Base-by-base conservation (phyloP, 129 eudicot genomes). In the Saussurea involucrata region DNA sequence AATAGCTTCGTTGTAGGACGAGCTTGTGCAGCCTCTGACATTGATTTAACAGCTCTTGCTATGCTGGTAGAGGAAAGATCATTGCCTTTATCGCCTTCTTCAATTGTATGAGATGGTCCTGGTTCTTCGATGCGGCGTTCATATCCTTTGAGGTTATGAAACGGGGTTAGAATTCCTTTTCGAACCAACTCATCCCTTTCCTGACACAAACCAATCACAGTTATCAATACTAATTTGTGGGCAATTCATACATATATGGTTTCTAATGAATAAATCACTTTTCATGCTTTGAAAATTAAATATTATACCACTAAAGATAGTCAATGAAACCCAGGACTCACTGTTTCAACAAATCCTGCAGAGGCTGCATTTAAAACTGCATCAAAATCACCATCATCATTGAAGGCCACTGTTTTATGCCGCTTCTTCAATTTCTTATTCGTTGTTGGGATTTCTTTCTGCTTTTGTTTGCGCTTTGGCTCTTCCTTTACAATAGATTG, bases 311-410 rank as follows among this genome's bases (percentile, higher is more conserved):
- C 61, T 69, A 71, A 13, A 60, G 8, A 37, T 12, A 13, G 11
- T 40, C 63, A 71, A 44, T 13, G 24, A 67, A 28, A 37, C 36
- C 80, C 69, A 25, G 80, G 27, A 86, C 97, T 89, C 76, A 95
- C 99, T 31, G 99, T 91, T 85, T 95, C 99, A 79, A 95, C 88
- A 82, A 95, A 89, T 60, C 98, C 98, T 46, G 93, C 80, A 72
- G 98, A 94, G 64, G 98, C 97, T 1, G 96, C 96, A 66, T 89
- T 89, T 81, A 95, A 69, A 77, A 89, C 90, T 20, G 94, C 89
- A 83, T 92, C 99, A 83, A 91, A 95, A 69, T 88, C 94, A 61
- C 78, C 97, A 80, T 95, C 99, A 17, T 88, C 97, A 58, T 46
- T 86, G 24, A 85, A 81, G 21, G 90, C 76, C 77, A 86, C 94